Evolutionary conservation across 1,139 yeast genomes (phyloP), one percentile per base, ranked within the genome.

Genomic region (Kluyveromyces sp.): DNA sequence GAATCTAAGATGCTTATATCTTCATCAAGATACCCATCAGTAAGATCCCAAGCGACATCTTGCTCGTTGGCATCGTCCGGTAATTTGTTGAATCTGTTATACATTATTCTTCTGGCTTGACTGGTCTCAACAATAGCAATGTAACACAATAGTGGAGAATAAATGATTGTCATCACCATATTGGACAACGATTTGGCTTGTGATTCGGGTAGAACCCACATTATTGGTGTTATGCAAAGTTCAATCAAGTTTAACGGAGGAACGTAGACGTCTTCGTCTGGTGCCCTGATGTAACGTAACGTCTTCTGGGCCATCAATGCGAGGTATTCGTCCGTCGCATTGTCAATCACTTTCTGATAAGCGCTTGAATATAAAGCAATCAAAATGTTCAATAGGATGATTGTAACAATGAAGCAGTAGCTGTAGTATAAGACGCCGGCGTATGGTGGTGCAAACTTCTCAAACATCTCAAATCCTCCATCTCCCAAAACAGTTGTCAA

Each of bases 301-400:
- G 94, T 86, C 67, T 86, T 85, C 51, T 83, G 84, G 3, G 95
- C 86, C 52, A 84, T 84, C 45, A 86, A 73, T 0, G 94, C 94
- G 69, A 86, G 75, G 61, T 83, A 87, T 61, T 87, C 95, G 57
- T 83, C 85, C 25, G 80, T 78, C 1, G 95, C 88, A 66, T 86
- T 85, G 43, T 78, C 94, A 46, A 82, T 83, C 51, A 87, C 86
- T 46, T 78, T 77, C 35, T 84, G 80, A 58, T 87, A 87, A 0
- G 95, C 94, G 45, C 87, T 83, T 29, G 94, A 79, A 64, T 83
- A 87, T 51, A 87, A 72, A 3, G 96, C 96, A 69, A 87, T 73
- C 59, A 87, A 71, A 59, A 86, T 81, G 66, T 86, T 86, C 70
- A 87, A 75, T 66, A 83, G 68, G 47, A 83, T 80, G 43, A 82